Percentiles rank a stretch among this genome's conserved stretches.
phyloP scores from a whole-genome alignment of 1,284 basidiomycete genomes.

The Rhodotorula sp. region DNA sequence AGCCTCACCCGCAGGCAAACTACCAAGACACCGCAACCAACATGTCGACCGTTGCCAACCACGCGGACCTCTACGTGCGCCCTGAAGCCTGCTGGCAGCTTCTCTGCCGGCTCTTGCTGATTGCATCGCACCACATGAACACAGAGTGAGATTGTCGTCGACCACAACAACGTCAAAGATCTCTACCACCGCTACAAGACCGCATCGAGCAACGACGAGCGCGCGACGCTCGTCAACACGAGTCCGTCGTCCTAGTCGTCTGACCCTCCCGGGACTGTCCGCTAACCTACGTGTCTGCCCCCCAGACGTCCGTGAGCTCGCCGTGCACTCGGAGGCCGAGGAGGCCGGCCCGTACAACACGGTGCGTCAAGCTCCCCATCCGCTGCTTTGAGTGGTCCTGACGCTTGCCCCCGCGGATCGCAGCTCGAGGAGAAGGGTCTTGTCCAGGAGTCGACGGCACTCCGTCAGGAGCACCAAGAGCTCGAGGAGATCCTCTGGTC shows the following conservation, averaged over 20 bases:
- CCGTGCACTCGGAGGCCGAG: conserved; percentile 31
- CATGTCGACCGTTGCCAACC: neutral
- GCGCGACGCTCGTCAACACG: conserved; percentile 17
- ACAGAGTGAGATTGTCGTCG: conserved; percentile 18
- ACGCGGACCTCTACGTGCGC: conserved; percentile 3
- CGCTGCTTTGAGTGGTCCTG: too few relatives aligned
- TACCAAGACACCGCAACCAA: neutral
- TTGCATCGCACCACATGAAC: too few relatives aligned
- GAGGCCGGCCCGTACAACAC: conserved; percentile 15
- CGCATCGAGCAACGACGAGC: conserved; percentile 7
- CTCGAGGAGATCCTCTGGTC: conserved; percentile 43
- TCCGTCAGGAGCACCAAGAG: conserved; percentile 42
- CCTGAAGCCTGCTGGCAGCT: neutral
- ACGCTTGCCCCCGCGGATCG: too few relatives aligned
- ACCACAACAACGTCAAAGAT: conserved; percentile 30
- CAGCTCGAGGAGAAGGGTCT: conserved; percentile 9
- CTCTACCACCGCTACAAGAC: conserved; percentile 16
- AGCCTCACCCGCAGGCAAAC: neutral
- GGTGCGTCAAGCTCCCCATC: too few relatives aligned
- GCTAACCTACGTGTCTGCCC: neutral
- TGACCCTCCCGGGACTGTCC: neutral
- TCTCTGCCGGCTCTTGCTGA: neutral
- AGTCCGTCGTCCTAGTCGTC: neutral
- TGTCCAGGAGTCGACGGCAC: conserved; percentile 23
- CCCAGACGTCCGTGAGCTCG: conserved; percentile 32